Evolutionary conservation across 331 rosid genomes (phyloP).

Genomic region (Cydonia oblonga): DNA sequence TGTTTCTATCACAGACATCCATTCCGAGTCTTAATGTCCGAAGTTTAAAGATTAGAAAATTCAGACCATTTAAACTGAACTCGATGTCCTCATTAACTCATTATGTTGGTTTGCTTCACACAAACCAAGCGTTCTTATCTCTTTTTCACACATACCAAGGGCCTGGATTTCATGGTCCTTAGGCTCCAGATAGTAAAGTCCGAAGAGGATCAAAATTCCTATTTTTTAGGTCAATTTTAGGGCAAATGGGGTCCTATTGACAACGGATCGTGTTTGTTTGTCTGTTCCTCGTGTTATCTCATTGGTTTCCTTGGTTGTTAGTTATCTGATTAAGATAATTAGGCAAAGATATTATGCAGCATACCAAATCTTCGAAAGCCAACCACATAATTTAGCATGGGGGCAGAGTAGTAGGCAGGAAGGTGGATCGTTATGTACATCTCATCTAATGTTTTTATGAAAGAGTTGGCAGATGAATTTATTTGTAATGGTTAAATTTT

Average conservation of each 20-base stretch:
- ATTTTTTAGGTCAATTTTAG: neutral
- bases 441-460: neutral
- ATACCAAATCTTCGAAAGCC: neutral
- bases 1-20: too few species aligned
- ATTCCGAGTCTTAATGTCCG: too few species aligned
- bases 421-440: neutral
- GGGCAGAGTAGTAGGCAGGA: neutral
- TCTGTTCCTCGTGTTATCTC: too few species aligned
- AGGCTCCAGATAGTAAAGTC: too few species aligned
- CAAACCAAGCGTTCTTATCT: too few species aligned
- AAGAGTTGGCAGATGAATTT: neutral
- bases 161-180: too few species aligned
- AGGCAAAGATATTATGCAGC: neutral
- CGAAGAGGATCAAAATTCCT: too few species aligned
- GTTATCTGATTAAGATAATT: neutral
- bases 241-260: neutral
- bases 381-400: neutral
- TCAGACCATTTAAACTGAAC: too few species aligned
- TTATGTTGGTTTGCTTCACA: fast-evolving
- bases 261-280: neutral
- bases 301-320: neutral
- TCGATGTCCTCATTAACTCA: fast-evolving
- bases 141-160: too few species aligned
- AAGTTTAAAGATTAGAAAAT: too few species aligned
- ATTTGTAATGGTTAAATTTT: too few species aligned